phyloP scores from a whole-genome alignment of 2,329 filamentous ascomycete genomes.

The Amauroascus niger region DNA sequence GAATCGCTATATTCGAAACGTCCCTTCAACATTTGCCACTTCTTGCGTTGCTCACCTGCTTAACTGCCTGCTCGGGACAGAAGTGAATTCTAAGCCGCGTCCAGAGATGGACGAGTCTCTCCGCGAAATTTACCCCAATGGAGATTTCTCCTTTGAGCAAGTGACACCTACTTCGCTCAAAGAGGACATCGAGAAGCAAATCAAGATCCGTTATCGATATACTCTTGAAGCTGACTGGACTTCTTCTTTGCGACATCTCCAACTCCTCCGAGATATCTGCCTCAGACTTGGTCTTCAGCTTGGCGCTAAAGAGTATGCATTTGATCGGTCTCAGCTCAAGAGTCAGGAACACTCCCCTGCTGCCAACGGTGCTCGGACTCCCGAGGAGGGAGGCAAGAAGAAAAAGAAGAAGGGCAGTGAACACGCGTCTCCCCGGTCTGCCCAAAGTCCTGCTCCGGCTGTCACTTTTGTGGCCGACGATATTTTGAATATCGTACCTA shows the following conservation, averaged over 20 bases:
- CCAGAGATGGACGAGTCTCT: constrained; percentile 68
- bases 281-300: constrained; percentile 87
- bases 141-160: constrained; percentile 69
- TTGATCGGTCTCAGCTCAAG: constrained; percentile 42
- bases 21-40: constrained; percentile 71
- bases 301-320: constrained; percentile 65
- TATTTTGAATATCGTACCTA: constrained; percentile 81
- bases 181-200: constrained; percentile 60
- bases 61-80: constrained; percentile 79
- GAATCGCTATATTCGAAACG: constrained; percentile 64
- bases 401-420: constrained; percentile 51
- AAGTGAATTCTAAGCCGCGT: constrained; percentile 64
- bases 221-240: constrained; percentile 60
- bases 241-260: constrained; percentile 58
- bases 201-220: constrained; percentile 66
- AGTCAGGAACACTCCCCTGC: constrained; percentile 28
- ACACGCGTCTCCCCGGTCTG: constrained; percentile 39
- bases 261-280: constrained; percentile 79
- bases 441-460: constrained; percentile 37
- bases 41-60: constrained; percentile 75
- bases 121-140: constrained; percentile 67
- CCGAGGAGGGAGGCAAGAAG: constrained; percentile 32
- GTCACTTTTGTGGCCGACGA: constrained; percentile 73
- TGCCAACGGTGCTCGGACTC: constrained; percentile 32
- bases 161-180: constrained; percentile 64